Evolutionary conservation across 2,329 filamentous ascomycete species (phyloP).

Genomic region (Pestalotiopsis sp.): DNA sequence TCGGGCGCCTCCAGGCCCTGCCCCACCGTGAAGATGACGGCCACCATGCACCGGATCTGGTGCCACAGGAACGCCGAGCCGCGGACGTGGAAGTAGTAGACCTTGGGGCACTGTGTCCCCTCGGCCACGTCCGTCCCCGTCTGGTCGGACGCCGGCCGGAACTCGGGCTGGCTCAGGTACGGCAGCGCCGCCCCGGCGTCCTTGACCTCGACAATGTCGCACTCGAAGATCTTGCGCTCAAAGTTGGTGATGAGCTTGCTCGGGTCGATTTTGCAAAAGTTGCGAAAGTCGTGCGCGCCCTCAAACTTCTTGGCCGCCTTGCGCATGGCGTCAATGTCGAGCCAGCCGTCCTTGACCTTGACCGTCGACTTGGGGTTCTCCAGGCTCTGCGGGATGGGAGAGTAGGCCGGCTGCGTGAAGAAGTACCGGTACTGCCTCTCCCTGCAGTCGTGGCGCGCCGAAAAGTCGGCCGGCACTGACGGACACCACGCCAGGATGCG

Average conservation of each 20-base stretch:
- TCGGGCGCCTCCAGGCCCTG: slow-evolving; percentile 81
- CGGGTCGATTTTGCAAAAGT: slow-evolving; percentile 93
- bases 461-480: slow-evolving; percentile 76
- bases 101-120: slow-evolving; percentile 45
- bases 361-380: slow-evolving; percentile 43
- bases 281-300: slow-evolving; percentile 91
- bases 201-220: slow-evolving; percentile 74
- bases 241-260: slow-evolving; percentile 90
- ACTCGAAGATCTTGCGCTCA: slow-evolving; percentile 75
- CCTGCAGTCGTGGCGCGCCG: slow-evolving; percentile 88
- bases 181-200: slow-evolving; percentile 56
- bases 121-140: slow-evolving; percentile 18
- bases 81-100: slow-evolving; percentile 87
- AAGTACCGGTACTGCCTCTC: slow-evolving; percentile 95
- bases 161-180: slow-evolving; percentile 53
- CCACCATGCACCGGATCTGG: slow-evolving; percentile 94
- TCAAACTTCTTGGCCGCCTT: slow-evolving; percentile 78
- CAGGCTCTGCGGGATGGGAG: slow-evolving; percentile 62
- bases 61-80: slow-evolving; percentile 97
- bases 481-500: slow-evolving; percentile 93
- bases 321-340: slow-evolving; percentile 87
- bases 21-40: slow-evolving; percentile 87
- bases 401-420: slow-evolving; percentile 91
- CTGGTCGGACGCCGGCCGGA: slow-evolving; percentile 36
- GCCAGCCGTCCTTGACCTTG: slow-evolving; percentile 67